phyloP scores from a whole-genome alignment of 768 basidiomycete genomes.

The Trametes cingulata region DNA sequence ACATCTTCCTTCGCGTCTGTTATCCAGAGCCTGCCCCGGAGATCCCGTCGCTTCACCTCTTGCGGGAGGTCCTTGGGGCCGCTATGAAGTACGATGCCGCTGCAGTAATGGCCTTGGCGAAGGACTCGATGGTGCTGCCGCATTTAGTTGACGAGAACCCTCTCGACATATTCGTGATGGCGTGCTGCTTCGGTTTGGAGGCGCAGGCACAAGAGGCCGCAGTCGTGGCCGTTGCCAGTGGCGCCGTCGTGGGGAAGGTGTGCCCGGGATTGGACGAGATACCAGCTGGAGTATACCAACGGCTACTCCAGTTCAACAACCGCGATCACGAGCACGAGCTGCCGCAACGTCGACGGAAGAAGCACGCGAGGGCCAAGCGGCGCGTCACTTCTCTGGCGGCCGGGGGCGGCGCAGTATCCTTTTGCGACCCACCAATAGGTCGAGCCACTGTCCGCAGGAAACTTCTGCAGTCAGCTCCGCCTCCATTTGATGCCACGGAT shows the following conservation, averaged over 20 bases:
- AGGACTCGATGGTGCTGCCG: background rate
- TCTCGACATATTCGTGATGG: constrained; percentile 36
- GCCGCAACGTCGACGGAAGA: background rate
- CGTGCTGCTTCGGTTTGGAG: constrained; percentile 33
- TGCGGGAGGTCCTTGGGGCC: constrained; percentile 20
- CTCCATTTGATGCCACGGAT: constrained; percentile 5
- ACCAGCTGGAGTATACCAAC: constrained; percentile 13
- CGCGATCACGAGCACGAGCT: background rate
- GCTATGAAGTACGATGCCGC: constrained; percentile 26
- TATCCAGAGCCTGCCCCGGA: constrained; percentile 35
- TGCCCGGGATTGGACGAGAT: constrained; percentile 12
- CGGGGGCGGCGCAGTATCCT: too few species aligned
- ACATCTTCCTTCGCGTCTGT: constrained; percentile 35
- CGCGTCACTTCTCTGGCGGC: too few species aligned
- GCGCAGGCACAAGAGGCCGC: constrained; percentile 52
- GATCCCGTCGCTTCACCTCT: background rate
- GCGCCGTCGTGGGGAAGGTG: constrained; percentile 44
- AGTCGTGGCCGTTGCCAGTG: constrained; percentile 37
- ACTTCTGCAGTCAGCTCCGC: too few species aligned
- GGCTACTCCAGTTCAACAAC: constrained; percentile 9
- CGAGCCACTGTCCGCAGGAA: too few species aligned
- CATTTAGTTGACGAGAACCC: constrained; percentile 33
- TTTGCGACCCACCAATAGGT: too few species aligned
- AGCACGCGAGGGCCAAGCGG: too few species aligned
- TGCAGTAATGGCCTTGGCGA: constrained; percentile 34